Evolutionary conservation across 2,329 filamentous ascomycete species (phyloP).

Genomic region (Bipolaris oryzae): DNA sequence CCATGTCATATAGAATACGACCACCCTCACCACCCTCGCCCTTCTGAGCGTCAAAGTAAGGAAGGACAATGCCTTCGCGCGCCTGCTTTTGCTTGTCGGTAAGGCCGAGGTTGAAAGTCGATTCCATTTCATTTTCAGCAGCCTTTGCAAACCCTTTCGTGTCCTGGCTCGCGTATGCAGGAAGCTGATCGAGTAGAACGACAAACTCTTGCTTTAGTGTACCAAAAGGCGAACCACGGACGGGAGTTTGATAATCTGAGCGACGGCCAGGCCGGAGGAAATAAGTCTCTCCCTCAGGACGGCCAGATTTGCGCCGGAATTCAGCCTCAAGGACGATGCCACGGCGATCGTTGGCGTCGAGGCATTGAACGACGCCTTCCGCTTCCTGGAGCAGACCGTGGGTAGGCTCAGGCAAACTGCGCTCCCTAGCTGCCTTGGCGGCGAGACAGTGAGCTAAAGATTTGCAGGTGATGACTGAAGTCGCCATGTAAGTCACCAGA

Average conservation of each 20-base stretch:
- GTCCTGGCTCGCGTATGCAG: constrained; percentile 44
- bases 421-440: constrained; percentile 74
- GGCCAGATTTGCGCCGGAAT: constrained; percentile 79
- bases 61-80: constrained; percentile 85
- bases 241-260: constrained; percentile 26
- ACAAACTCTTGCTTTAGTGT: constrained; percentile 58
- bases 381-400: constrained; percentile 79
- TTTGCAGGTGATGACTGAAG: constrained; percentile 76
- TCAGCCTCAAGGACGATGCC: constrained; percentile 84
- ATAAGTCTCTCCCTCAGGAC: constrained; percentile 74
- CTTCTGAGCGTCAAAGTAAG: constrained; percentile 95
- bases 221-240: constrained; percentile 21
- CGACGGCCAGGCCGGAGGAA: constrained; percentile 50
- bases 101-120: constrained; percentile 84
- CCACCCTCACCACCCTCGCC: constrained; percentile 80
- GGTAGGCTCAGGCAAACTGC: constrained; percentile 74
- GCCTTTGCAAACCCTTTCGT: constrained; percentile 33
- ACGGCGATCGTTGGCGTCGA: constrained; percentile 58
- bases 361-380: constrained; percentile 78
- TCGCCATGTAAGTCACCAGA: constrained; percentile 83
- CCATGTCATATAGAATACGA: constrained; percentile 95
- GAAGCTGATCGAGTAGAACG: constrained; percentile 75
- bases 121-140: constrained; percentile 47
- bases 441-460: constrained; percentile 77
- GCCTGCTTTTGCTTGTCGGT: constrained; percentile 90